Evolutionary conservation across 148 eudicot genomes (phyloP).

Genomic region (Rhododendron molle): DNA sequence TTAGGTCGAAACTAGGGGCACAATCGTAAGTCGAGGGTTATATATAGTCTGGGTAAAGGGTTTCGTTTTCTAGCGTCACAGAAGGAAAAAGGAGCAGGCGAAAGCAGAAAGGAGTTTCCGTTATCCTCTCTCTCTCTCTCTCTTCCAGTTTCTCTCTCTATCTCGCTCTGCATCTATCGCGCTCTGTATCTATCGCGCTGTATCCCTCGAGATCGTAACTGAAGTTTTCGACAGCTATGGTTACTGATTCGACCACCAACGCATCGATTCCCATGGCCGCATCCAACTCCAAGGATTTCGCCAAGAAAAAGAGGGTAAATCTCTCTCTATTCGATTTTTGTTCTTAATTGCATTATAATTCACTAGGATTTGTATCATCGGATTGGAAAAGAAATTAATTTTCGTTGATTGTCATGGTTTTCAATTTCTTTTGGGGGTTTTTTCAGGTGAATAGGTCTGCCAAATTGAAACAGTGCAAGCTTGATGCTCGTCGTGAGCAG

Average conservation of each 20-base stretch:
- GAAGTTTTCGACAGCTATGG: conserved; percentile 45
- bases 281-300: conserved; percentile 52
- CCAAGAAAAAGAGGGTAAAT: conserved; percentile 80
- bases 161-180: background rate
- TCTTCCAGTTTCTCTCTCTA: conserved; percentile 13
- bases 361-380: background rate
- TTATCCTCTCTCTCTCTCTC: conserved; percentile 34
- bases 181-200: background rate
- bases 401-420: background rate
- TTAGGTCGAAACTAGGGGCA: background rate
- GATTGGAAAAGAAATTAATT: background rate
- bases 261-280: conserved; percentile 59
- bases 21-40: background rate
- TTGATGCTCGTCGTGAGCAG: conserved; percentile 91
- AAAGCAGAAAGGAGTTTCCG: conserved; percentile 54
- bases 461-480: conserved; percentile 93
- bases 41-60: background rate
- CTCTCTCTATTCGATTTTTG: background rate
- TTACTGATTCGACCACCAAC: conserved; percentile 64
- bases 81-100: conserved; percentile 15
- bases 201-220: conserved; percentile 11
- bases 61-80: background rate
- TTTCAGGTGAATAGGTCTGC: conserved; percentile 76
- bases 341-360: background rate
- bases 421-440: conserved; percentile 7